Conservation (phyloP, 2,329 filamentous ascomycete genomes). For the Cladobotryum mycophilum region DNA sequence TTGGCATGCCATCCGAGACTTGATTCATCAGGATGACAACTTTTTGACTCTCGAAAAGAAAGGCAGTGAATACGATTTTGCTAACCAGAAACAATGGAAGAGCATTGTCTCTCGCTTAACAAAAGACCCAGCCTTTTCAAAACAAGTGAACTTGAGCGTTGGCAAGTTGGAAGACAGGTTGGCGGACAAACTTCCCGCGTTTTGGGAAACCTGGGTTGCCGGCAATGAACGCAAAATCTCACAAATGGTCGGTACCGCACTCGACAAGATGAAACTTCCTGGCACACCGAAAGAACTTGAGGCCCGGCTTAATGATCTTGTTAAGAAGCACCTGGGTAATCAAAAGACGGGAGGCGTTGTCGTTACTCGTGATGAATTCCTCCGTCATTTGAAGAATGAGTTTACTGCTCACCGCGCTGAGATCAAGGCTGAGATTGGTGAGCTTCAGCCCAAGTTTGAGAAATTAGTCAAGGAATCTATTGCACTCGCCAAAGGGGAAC, state of each 20-base stretch:
- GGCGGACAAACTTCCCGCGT: slow-evolving; percentile 27
- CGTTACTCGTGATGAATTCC: slow-evolving; percentile 44
- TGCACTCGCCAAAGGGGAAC: slow-evolving; percentile 19
- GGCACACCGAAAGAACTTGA: slow-evolving; percentile 30
- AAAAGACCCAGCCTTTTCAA: slow-evolving; percentile 25
- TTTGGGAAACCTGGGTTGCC: slow-evolving; percentile 48
- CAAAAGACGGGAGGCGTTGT: slow-evolving; percentile 29
- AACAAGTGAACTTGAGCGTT: slow-evolving; percentile 21
- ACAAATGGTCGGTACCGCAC: slow-evolving; percentile 23
- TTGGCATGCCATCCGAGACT: slow-evolving; percentile 56
- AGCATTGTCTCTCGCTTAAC: slow-evolving; percentile 38
- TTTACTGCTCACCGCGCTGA: slow-evolving; percentile 32
- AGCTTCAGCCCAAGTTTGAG: slow-evolving; percentile 30
- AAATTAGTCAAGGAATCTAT: slow-evolving; percentile 27
- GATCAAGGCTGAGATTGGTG: slow-evolving; percentile 34
- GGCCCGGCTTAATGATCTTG: slow-evolving; percentile 28
- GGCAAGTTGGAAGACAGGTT: slow-evolving; percentile 21
- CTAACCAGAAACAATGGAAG: slow-evolving; percentile 42
- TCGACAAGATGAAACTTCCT: slow-evolving; percentile 29
- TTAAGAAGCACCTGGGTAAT: slow-evolving; percentile 31
- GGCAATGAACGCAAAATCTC: slow-evolving; percentile 40
- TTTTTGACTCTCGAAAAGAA: slow-evolving; percentile 42
- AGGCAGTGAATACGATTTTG: slow-evolving; percentile 30
- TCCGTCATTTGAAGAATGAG: slow-evolving; percentile 35
- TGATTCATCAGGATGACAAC: slow-evolving; percentile 43